phyloP scores from a whole-genome alignment of 2,329 filamentous ascomycete species.

The Trichoderma cornu-damae region DNA sequence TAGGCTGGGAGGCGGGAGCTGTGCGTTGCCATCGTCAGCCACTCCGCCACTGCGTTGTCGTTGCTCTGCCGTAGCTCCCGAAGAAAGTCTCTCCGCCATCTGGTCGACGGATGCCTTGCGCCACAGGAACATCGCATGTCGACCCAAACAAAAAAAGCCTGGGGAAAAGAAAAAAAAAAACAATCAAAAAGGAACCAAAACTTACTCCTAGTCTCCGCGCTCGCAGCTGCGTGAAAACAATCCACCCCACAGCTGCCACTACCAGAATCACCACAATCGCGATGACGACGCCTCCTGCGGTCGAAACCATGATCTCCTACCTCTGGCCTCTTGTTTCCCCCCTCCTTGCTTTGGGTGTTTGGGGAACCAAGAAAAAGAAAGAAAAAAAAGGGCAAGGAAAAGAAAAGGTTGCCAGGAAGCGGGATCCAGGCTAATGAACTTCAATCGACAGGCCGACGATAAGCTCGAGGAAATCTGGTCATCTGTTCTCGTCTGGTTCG shows the following conservation, averaged over 20 bases:
- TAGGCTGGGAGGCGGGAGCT: conserved; percentile 66
- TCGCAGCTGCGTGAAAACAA: conserved; percentile 66
- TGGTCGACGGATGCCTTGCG: background rate
- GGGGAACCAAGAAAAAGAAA: background rate
- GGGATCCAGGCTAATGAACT: background rate
- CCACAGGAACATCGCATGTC: background rate
- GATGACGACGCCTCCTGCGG: conserved; percentile 66
- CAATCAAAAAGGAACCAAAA: conserved; percentile 20
- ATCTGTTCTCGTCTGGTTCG: background rate
- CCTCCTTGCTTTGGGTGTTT: too few species aligned
- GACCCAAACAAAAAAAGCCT: background rate
- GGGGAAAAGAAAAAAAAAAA: background rate
- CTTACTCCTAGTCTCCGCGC: conserved; percentile 66
- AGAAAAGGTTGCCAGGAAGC: background rate
- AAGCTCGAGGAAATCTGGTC: background rate
- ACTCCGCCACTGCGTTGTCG: background rate
- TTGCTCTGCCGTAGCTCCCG: conserved; percentile 12
- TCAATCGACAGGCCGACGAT: background rate
- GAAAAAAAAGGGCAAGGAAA: background rate
- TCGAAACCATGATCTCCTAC: conserved; percentile 46
- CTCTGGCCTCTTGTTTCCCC: background rate
- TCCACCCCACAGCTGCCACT: conserved; percentile 56
- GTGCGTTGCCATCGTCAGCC: background rate
- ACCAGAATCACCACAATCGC: conserved; percentile 60
- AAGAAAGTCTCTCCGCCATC: background rate